phyloP scores from a whole-genome alignment of 2,329 filamentous ascomycete species.

The Knoxdaviesia capensis region DNA sequence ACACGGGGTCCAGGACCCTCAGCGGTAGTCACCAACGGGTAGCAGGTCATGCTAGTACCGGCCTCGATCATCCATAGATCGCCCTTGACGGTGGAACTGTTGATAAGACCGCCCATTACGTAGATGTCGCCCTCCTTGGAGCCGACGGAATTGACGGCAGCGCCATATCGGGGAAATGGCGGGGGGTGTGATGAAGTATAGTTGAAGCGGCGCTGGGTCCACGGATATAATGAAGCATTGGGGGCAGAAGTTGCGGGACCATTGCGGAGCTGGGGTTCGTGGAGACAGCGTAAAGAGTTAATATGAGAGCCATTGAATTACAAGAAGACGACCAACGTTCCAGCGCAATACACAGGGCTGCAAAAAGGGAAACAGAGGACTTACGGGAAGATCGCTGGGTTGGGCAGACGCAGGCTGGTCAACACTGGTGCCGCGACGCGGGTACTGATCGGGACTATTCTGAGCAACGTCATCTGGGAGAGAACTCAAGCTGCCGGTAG shows the following conservation, averaged over 20 bases:
- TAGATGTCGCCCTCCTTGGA: conserved; percentile 97
- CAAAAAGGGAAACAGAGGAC: conserved; percentile 7
- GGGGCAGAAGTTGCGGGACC: conserved; percentile 20
- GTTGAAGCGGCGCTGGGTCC: conserved; percentile 77
- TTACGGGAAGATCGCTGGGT: conserved; percentile 21
- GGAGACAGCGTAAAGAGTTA: conserved; percentile 26
- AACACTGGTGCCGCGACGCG: conserved; percentile 28
- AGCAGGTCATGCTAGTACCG: conserved; percentile 70
- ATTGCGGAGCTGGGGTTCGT: conserved; percentile 18
- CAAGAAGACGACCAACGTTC: neutral
- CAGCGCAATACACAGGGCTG: neutral
- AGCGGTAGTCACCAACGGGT: conserved; percentile 74
- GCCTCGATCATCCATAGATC: conserved; percentile 97
- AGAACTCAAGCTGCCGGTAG: conserved; percentile 61
- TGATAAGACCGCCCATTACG: conserved; percentile 90
- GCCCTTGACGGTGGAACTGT: conserved; percentile 86
- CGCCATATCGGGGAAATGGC: conserved; percentile 91
- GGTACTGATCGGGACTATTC: conserved; percentile 44
- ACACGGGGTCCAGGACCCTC: conserved; percentile 91
- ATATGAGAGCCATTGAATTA: conserved; percentile 3
- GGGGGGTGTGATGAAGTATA: conserved; percentile 67
- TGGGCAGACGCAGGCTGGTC: conserved; percentile 13
- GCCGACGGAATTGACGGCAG: conserved; percentile 77
- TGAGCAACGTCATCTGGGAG: conserved; percentile 36
- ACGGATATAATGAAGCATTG: conserved; percentile 77